A percentile compares a stretch with the other conserved stretches of the same genome.
phyloP scores from a whole-genome alignment of 306 rosid species.

The Dryas alaskensis region DNA sequence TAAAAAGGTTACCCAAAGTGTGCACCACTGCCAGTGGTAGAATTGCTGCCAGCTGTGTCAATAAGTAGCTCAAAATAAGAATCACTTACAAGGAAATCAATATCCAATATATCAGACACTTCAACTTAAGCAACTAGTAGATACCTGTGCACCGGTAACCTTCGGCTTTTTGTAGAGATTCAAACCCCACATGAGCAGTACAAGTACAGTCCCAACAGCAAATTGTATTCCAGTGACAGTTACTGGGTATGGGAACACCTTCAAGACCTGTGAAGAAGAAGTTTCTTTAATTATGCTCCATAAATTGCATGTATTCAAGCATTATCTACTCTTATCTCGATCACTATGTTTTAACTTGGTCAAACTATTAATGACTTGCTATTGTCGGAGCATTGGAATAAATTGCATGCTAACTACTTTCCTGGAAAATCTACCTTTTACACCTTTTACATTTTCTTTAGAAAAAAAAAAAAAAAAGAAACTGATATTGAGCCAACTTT shows the following conservation, averaged over 20 bases:
- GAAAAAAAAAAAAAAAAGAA: neutral
- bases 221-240: conserved; percentile 70
- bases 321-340: neutral
- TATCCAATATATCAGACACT: neutral
- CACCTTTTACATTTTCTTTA: neutral
- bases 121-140: neutral
- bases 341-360: neutral
- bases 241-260: conserved; percentile 68
- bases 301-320: neutral
- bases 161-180: conserved; percentile 78
- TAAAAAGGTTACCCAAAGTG: conserved; percentile 81
- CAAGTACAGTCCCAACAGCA: conserved; percentile 65
- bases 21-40: conserved; percentile 82
- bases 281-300: neutral
- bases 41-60: conserved; percentile 77
- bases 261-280: conserved; percentile 63
- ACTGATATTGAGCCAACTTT: neutral
- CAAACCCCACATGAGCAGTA: conserved; percentile 70
- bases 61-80: conserved; percentile 12
- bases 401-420: neutral
- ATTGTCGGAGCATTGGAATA: neutral
- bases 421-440: neutral
- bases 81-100: conserved; percentile 18
- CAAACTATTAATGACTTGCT: neutral
- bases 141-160: conserved; percentile 68